Base-by-base conservation (phyloP, 805 yeast species). In the Saccharomyces jurei region DNA sequence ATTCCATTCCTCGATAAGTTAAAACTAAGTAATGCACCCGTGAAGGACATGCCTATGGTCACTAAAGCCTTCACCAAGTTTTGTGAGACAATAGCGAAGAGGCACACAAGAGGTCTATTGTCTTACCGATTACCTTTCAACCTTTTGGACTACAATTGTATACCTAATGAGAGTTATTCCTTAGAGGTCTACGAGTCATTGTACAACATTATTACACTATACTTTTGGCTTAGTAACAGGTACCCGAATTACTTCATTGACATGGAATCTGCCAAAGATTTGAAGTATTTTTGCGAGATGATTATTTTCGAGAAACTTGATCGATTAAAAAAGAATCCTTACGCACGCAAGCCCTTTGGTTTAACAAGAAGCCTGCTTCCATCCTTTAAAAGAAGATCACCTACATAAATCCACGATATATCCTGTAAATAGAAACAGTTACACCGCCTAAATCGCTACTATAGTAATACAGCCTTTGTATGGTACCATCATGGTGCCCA, bases 161-260 rank as follows among this genome's bases (percentile, higher is more conserved):
- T 69, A 41, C 48, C 56, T 13, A 61, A 60, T 30, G 70, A 65
- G 29, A 57, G 55, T n/a, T 52, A 55, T 28, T 53, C 59, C 10
- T 54, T 75, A 21, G 70, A 65, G 8, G 61, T 62, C 10, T 64
- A 72, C 54, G 97, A 90, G 65, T 77, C 78, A 4, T 72, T 86
- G 55, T 96, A 90, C 71, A 81, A 82, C 59, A 72, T 81, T 48
- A 76, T 88, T 17, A 77, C 83, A 60, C 71, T 87, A 6, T 92
- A 81, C 64, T 73, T 89, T 65, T 92, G 99, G 99, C 74, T 92
- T 57, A 78, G 87, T 53, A 91, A 88, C 67, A 75, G 97, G 63
- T 92, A 86, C 74, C 96, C 97, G 0, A 82, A 85, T 30, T 77
- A 82, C 51, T 88, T 90, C 61, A 80, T 86, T 17, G 96, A 89